These are phyloP conservation scores for Penicillium sp. DNA, from an alignment of 2,329 filamentous ascomycete species.

Conservation along the genomic window DNA sequence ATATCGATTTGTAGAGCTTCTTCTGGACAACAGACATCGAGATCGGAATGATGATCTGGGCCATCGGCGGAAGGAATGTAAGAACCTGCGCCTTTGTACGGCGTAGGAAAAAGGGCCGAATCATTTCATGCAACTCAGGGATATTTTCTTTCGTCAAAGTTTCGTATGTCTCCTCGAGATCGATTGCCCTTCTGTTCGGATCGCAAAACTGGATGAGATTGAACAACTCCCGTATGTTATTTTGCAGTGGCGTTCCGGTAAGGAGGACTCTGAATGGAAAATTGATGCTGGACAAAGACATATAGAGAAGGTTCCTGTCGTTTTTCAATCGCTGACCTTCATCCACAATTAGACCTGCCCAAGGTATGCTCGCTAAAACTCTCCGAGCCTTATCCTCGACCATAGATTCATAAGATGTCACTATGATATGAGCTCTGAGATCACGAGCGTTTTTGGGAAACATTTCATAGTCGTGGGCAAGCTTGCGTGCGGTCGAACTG, in stretches of 20 bases:
- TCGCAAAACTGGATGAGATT: constrained; percentile 96
- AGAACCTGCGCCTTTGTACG: constrained; percentile 89
- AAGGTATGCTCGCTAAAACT: constrained; percentile 68
- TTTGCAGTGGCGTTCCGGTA: constrained; percentile 75
- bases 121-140: constrained; percentile 73
- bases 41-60: constrained; percentile 92
- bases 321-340: constrained; percentile 96
- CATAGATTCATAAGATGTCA: constrained; percentile 91
- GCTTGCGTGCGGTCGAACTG: constrained; percentile 65
- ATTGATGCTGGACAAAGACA: constrained; percentile 65
- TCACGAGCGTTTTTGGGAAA: constrained; percentile 62
- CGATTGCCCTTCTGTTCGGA: constrained; percentile 62
- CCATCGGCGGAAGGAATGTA: constrained; percentile 87
- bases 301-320: constrained; percentile 78
- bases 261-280: constrained; percentile 81
- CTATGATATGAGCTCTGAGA: constrained; percentile 83
- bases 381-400: constrained; percentile 64
- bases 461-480: constrained; percentile 79
- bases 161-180: constrained; percentile 69
- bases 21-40: constrained; percentile 93
- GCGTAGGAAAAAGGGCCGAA: constrained; percentile 66
- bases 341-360: constrained; percentile 87
- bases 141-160: constrained; percentile 82
- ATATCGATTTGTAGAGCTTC: constrained; percentile 88
- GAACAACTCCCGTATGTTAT: constrained; percentile 91